Percentiles rank a stretch among this genome's conserved stretches.
Conservation (phyloP, 1,284 basidiomycete species). For the Rhodotorula sp. region DNA sequence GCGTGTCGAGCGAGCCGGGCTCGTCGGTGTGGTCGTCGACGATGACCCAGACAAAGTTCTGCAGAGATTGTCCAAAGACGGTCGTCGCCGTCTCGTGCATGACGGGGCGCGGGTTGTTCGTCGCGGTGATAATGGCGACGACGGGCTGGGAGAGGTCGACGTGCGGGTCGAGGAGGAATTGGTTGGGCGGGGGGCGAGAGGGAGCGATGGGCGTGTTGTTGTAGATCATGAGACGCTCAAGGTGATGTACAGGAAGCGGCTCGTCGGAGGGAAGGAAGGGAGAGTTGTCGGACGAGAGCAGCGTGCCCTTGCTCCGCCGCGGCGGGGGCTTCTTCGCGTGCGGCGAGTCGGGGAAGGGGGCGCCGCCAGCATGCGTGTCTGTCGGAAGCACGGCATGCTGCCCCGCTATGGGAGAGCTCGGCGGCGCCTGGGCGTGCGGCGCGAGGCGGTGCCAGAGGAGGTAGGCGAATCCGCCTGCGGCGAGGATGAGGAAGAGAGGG, state of each 20-base stretch:
- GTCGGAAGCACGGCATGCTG: neutral
- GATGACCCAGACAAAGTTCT: constrained; percentile 42
- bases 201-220: constrained; percentile 34
- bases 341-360: neutral
- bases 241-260: constrained; percentile 36
- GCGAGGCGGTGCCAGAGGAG: constrained; percentile 13
- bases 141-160: constrained; percentile 23
- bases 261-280: constrained; percentile 27
- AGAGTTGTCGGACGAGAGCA: neutral
- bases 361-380: no score
- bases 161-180: constrained; percentile 37
- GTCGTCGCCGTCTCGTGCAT: constrained; percentile 33
- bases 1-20: constrained; percentile 4
- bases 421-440: no score
- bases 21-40: constrained; percentile 39
- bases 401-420: neutral
- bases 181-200: constrained; percentile 31
- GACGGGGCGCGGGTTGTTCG: constrained; percentile 36
- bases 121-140: constrained; percentile 41
- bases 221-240: constrained; percentile 29
- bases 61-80: constrained; percentile 39
- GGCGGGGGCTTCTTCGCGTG: neutral
- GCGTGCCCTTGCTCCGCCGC: neutral
- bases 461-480: neutral
- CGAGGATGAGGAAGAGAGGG: constrained; percentile 4